Evolutionary conservation across 257 asterid species (phyloP).

Genomic region (Forsythia viridissima): DNA sequence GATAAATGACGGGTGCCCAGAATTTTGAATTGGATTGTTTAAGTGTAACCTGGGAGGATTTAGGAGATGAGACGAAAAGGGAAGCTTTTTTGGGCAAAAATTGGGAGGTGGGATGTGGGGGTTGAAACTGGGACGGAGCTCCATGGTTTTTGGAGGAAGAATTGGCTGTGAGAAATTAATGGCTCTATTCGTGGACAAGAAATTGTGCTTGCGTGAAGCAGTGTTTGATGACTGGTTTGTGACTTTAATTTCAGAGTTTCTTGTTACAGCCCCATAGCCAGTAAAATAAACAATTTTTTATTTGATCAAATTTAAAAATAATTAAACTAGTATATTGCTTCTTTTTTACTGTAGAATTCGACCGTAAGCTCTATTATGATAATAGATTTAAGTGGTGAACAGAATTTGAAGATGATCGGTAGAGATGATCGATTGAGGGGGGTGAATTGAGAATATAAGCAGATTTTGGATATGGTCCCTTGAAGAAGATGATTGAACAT

Average conservation of each 20-base stretch:
- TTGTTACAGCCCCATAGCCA: too few species aligned
- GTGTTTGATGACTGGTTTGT: slow-evolving; percentile 7
- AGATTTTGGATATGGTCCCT: too few species aligned
- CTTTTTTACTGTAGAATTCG: too few species aligned
- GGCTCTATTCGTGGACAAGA: slow-evolving; percentile 47
- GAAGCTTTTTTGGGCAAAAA: slow-evolving; percentile 34
- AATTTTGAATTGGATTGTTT: slow-evolving; percentile 3
- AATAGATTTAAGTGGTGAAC: too few species aligned
- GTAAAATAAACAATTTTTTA: too few species aligned
- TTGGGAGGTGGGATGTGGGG: slow-evolving; percentile 40
- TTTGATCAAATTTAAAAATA: too few species aligned
- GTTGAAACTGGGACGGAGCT: slow-evolving; percentile 39
- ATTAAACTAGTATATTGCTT: too few species aligned
- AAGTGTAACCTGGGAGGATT: slow-evolving; percentile 16
- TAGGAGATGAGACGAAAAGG: slow-evolving; percentile 38
- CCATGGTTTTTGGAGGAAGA: slow-evolving; percentile 66
- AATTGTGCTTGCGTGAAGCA: not conserved
- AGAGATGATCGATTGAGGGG: too few species aligned
- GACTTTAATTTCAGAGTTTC: not conserved
- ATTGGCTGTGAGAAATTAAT: slow-evolving; percentile 82
- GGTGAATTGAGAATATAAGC: too few species aligned
- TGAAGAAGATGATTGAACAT: too few species aligned
- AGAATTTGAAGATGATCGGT: too few species aligned
- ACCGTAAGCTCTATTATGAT: too few species aligned
- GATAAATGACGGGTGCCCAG: slow-evolving; percentile 14